Evolutionary conservation across 305 asterid genomes (phyloP).

Genomic region (Salvia sclarea): DNA sequence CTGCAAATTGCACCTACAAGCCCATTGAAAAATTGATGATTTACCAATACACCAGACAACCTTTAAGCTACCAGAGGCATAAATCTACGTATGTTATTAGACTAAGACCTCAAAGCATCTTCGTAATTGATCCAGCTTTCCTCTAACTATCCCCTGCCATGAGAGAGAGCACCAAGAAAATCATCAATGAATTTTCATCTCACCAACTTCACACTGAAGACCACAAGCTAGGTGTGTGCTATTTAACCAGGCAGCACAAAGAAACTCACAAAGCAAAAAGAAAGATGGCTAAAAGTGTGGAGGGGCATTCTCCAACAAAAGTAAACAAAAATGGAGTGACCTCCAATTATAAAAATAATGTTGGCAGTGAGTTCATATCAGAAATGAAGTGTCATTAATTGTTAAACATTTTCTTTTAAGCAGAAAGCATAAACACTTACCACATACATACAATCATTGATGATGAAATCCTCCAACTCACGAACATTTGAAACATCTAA

Average conservation of each 20-base stretch:
- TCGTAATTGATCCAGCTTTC: constrained; percentile 86
- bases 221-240: background rate
- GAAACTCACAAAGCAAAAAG: background rate
- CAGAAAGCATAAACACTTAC: constrained; percentile 49
- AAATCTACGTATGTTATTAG: constrained; percentile 26
- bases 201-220: background rate
- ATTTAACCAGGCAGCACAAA: constrained; percentile 13
- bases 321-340: constrained; percentile 11
- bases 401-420: background rate
- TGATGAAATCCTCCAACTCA: constrained; percentile 89
- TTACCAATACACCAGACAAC: constrained; percentile 16
- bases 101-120: constrained; percentile 87
- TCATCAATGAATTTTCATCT: background rate
- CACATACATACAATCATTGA: constrained; percentile 92
- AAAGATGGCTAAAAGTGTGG: background rate
- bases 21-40: constrained; percentile 24
- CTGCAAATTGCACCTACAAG: constrained; percentile 92
- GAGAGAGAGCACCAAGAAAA: constrained; percentile 29
- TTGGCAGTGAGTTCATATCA: constrained; percentile 3
- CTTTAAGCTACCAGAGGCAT: constrained; percentile 9
- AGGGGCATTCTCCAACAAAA: background rate
- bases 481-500: constrained; percentile 91
- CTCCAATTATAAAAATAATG: background rate
- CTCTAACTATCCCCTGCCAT: constrained; percentile 85
- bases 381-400: constrained; percentile 4